Evolutionary conservation across 2,329 filamentous ascomycete species (phyloP).

Genomic region (Penicillium palitans): DNA sequence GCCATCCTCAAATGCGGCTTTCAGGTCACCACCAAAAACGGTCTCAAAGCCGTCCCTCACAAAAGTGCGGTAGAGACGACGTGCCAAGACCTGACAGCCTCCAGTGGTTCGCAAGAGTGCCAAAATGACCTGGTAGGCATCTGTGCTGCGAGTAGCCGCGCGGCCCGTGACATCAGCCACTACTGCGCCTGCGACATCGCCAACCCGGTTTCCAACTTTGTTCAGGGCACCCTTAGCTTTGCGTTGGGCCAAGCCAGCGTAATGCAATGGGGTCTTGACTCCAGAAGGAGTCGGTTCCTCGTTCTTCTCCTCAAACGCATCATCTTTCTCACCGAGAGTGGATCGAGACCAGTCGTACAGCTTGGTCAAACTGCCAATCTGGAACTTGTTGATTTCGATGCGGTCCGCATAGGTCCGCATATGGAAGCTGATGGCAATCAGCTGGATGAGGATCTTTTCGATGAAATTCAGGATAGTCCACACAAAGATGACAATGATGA

Average conservation of each 20-base stretch:
- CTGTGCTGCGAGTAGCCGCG: conserved; percentile 64
- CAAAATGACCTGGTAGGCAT: conserved; percentile 81
- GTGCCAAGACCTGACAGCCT: conserved; percentile 79
- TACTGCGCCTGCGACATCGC: conserved; percentile 79
- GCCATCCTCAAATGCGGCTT: conserved; percentile 72
- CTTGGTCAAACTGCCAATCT: conserved; percentile 69
- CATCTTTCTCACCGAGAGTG: conserved; percentile 63
- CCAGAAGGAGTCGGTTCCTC: conserved; percentile 55
- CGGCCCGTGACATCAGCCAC: conserved; percentile 90
- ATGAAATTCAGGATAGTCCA: conserved; percentile 76
- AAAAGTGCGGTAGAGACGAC: conserved; percentile 85
- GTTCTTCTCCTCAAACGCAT: conserved; percentile 68
- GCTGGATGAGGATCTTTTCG: conserved; percentile 91
- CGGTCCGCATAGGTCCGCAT: conserved; percentile 84
- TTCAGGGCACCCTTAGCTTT: conserved; percentile 73
- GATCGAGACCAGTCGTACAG: conserved; percentile 65
- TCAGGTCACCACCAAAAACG: conserved; percentile 75
- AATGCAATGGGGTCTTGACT: conserved; percentile 69
- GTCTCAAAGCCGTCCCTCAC: conserved; percentile 72
- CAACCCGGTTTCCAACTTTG: conserved; percentile 80
- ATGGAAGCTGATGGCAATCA: conserved; percentile 93
- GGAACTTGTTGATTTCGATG: conserved; percentile 89
- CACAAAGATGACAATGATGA: conserved; percentile 83
- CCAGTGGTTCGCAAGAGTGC: conserved; percentile 70
- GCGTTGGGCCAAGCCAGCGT: conserved; percentile 68